Evolutionary conservation across 2,329 filamentous ascomycete species (phyloP).

Genomic region (Neoscytalidium dimidiatum): DNA sequence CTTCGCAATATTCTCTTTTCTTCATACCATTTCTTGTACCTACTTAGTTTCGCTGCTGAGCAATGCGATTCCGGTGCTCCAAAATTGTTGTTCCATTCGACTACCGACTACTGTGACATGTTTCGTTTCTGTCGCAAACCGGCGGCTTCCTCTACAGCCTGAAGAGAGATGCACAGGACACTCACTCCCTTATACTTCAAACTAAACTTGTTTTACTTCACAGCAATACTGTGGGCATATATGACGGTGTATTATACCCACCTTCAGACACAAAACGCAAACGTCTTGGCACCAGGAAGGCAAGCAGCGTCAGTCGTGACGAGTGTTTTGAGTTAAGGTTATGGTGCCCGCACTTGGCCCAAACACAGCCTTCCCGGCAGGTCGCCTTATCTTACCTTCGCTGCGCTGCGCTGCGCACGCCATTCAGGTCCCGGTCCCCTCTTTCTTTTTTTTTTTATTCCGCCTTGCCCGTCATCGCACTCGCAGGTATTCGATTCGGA

Average conservation of each 20-base stretch:
- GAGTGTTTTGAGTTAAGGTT: conserved; percentile 16
- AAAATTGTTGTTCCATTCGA: not conserved
- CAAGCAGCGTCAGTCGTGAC: not conserved
- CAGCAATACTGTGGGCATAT: no score
- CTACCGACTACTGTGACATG: not conserved
- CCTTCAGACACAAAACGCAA: no score
- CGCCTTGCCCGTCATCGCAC: not conserved
- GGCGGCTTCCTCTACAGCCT: no score
- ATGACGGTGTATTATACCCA: no score
- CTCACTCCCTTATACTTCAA: no score
- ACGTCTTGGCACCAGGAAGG: no score
- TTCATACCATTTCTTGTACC: conserved; percentile 10
- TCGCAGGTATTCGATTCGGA: not conserved
- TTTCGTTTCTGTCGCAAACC: no score
- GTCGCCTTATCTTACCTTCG: conserved; percentile 6
- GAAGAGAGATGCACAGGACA: no score
- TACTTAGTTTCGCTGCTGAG: conserved; percentile 11
- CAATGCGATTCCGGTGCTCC: conserved; percentile 14
- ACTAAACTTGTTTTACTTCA: no score
- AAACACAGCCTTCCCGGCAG: not conserved
- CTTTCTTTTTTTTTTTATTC: not conserved
- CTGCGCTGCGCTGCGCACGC: no score
- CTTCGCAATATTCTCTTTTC: not conserved
- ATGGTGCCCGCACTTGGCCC: not conserved
- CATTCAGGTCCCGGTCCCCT: no score